These are phyloP conservation scores for Fraxinus baroniana DNA, from an alignment of 305 asterid genomes.

Conservation along the genomic window DNA sequence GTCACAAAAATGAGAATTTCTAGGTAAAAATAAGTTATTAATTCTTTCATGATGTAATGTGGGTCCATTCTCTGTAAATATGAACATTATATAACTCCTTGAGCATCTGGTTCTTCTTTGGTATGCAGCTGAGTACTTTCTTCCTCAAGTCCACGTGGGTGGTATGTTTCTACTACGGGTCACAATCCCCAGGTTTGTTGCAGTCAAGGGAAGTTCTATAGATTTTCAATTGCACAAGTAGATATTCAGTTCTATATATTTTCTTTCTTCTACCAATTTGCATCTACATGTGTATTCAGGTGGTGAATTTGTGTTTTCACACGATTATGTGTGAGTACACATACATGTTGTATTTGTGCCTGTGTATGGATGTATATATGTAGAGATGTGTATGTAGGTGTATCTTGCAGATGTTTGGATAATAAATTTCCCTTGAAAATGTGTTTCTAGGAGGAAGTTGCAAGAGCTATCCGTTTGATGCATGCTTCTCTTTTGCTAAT, in stretches of 20 bases:
- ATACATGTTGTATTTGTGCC: background rate
- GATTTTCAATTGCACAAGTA: conserved; percentile 14
- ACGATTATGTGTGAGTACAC: background rate
- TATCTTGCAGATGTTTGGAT: background rate
- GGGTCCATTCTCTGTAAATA: conserved; percentile 4
- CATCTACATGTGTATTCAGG: background rate
- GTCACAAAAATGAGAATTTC: conserved; percentile 89
- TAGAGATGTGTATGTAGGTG: background rate
- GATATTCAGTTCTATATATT: background rate
- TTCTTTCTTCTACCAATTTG: background rate
- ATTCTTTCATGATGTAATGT: background rate
- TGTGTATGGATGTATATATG: background rate
- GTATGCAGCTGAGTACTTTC: conserved; percentile 78
- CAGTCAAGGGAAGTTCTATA: background rate
- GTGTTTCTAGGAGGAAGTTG: conserved; percentile 70
- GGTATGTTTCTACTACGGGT: conserved; percentile 93
- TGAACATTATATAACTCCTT: conserved; percentile 9
- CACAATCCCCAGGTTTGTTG: conserved; percentile 77
- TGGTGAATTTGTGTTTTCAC: background rate
- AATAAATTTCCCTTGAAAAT: background rate
- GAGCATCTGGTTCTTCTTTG: conserved; percentile 19
- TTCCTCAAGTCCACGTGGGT: conserved; percentile 88
- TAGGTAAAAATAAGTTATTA: conserved; percentile 43
- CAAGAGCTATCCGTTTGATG: conserved; percentile 69
- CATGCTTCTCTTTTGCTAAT: conserved; percentile 73